Evolutionary conservation across 2,329 filamentous ascomycete species (phyloP).

Genomic region (Zymoseptoria passerinii): DNA sequence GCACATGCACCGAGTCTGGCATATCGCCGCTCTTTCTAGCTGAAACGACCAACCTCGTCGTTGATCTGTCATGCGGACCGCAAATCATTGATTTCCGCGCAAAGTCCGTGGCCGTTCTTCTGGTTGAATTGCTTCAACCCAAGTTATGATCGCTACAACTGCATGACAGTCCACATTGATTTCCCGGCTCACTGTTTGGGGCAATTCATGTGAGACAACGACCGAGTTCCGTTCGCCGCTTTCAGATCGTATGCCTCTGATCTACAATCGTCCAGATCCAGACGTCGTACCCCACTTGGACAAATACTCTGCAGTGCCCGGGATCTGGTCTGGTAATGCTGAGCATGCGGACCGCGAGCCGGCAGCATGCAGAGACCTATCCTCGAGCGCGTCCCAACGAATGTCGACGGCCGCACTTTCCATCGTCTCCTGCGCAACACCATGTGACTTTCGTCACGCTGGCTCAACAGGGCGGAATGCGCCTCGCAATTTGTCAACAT

Average conservation of each 20-base stretch:
- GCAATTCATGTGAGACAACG: slow-evolving; percentile 3
- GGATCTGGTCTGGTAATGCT: slow-evolving; percentile 1
- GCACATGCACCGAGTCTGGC: slow-evolving; percentile 2
- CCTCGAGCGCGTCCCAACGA: slow-evolving; percentile 9
- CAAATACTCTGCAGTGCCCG: background rate
- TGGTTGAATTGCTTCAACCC: background rate
- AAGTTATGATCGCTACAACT: background rate
- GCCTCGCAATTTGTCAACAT: slow-evolving; percentile 14
- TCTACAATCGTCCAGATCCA: slow-evolving; percentile 2
- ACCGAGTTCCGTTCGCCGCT: slow-evolving; percentile 2
- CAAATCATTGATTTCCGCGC: background rate
- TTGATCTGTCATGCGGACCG: background rate
- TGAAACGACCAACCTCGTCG: background rate
- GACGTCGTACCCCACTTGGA: background rate
- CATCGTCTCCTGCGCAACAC: slow-evolving; percentile 9
- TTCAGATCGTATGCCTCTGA: slow-evolving; percentile 1
- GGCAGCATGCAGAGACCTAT: slow-evolving; percentile 10
- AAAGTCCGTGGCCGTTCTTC: background rate
- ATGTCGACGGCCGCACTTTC: slow-evolving; percentile 6
- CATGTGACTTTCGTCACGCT: slow-evolving; percentile 7
- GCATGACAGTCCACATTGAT: background rate
- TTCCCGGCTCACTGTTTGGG: background rate
- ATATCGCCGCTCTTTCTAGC: background rate
- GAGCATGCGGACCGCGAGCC: slow-evolving; percentile 4
- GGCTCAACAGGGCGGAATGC: slow-evolving; percentile 2